Percentiles rank a stretch among this genome's conserved stretches.
These are phyloP conservation scores for Globisporangium canariense DNA, from an alignment of 352 stramenopile species.

Conservation along the genomic window DNA sequence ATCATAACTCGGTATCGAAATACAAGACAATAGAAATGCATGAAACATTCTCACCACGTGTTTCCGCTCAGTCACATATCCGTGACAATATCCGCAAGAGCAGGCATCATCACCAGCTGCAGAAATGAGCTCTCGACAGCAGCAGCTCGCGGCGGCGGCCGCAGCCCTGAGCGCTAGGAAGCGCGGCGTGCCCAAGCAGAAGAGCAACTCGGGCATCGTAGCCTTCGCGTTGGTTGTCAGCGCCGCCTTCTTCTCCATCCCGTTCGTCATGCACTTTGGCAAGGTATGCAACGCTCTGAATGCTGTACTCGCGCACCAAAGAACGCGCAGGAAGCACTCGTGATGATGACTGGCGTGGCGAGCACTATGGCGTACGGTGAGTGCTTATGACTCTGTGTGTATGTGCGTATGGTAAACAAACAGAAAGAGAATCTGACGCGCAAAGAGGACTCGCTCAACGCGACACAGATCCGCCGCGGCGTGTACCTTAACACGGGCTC, in stretches of 20 bases:
- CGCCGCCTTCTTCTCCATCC: slow-evolving; percentile 70
- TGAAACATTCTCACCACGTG: background rate
- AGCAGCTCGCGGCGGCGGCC: slow-evolving; percentile 2
- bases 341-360: background rate
- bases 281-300: slow-evolving; percentile 27
- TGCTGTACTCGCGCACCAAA: background rate
- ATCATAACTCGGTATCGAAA: background rate
- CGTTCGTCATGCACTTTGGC: slow-evolving; percentile 61
- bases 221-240: slow-evolving; percentile 44
- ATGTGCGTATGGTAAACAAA: background rate
- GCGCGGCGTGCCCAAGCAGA: slow-evolving; percentile 6
- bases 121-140: slow-evolving; percentile 5
- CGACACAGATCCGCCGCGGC: slow-evolving; percentile 72
- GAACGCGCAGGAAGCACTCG: background rate
- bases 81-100: background rate
- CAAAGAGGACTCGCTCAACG: slow-evolving; percentile 57
- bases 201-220: slow-evolving; percentile 38
- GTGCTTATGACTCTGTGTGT: background rate
- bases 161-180: slow-evolving; percentile 8
- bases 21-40: too few species aligned
- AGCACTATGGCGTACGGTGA: background rate
- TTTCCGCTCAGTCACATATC: background rate
- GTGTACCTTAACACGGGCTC: slow-evolving; percentile 82
- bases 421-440: slow-evolving; percentile 59
- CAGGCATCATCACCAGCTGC: background rate